Evolutionary conservation across 495 filamentous ascomycete genomes (phyloP).

Genomic region (Penicillium riverlandense): DNA sequence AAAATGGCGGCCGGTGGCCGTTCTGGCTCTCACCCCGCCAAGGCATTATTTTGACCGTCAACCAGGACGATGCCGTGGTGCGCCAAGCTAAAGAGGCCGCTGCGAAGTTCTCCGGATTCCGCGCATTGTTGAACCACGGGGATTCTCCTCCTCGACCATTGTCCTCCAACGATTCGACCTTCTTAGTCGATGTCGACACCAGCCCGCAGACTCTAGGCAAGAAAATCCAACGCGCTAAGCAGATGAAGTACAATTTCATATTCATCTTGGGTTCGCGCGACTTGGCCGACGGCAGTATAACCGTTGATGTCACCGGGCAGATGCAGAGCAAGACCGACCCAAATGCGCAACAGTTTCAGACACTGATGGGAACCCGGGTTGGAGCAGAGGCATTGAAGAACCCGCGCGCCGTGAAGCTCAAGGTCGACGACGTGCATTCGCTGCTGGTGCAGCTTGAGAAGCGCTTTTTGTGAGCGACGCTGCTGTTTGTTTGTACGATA

Average conservation of each 20-base stretch:
- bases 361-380: constrained; percentile 20
- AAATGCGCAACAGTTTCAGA: constrained; percentile 19
- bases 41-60: constrained; percentile 70
- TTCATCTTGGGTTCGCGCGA: constrained; percentile 63
- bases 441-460: constrained; percentile 35
- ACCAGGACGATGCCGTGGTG: constrained; percentile 52
- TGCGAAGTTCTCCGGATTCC: constrained; percentile 28
- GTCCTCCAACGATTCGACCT: constrained; percentile 38
- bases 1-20: constrained; percentile 75
- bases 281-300: constrained; percentile 33
- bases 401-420: constrained; percentile 30
- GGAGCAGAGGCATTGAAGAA: constrained; percentile 27
- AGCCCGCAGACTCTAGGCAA: constrained; percentile 52
- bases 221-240: constrained; percentile 67
- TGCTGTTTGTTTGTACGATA: constrained; percentile 5
- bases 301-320: constrained; percentile 40
- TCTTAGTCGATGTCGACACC: constrained; percentile 67
- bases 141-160: constrained; percentile 21
- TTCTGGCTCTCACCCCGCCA: constrained; percentile 90
- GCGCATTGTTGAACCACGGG: constrained; percentile 16
- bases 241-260: constrained; percentile 67
- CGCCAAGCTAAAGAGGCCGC: constrained; percentile 45
- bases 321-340: constrained; percentile 33
- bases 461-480: constrained; percentile 19
- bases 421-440: constrained; percentile 30